These are phyloP conservation scores for Pyricularia grisea DNA, from an alignment of 2,329 filamentous ascomycete genomes.

Conservation along the genomic window DNA sequence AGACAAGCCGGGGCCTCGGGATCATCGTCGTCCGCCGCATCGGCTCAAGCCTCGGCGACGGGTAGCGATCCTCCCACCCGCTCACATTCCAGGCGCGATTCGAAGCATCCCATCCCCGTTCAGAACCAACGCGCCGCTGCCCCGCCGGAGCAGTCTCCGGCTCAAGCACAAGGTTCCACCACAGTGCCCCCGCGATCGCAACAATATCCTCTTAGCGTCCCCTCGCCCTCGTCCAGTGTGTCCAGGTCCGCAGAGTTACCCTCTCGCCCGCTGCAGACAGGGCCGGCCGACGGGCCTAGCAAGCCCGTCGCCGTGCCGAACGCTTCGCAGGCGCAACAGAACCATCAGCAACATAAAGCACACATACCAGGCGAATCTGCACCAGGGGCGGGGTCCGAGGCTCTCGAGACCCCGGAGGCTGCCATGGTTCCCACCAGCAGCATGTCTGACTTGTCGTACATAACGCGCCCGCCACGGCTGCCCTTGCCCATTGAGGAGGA, in stretches of 20 bases:
- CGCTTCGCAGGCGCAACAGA: conserved; percentile 19
- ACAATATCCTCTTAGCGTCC: conserved; percentile 12
- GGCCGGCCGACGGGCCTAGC: conserved; percentile 23
- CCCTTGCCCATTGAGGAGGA: conserved; percentile 93
- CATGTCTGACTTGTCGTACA: conserved; percentile 53
- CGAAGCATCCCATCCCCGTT: conserved; percentile 44
- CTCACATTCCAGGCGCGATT: conserved; percentile 26
- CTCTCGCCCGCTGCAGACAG: conserved; percentile 5
- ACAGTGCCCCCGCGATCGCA: conserved; percentile 20
- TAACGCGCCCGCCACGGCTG: conserved; percentile 71
- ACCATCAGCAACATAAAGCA: conserved; percentile 10
- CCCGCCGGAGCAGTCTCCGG: conserved; percentile 52
- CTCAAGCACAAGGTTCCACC: conserved; percentile 50
- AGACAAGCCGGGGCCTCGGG: conserved; percentile 24
- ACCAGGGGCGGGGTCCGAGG: conserved; percentile 16
- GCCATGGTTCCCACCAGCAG: conserved; percentile 43
- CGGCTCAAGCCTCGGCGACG: conserved; percentile 17
- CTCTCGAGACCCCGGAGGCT: conserved; percentile 18
- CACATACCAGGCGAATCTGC: conserved; percentile 20
- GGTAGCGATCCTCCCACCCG: conserved; percentile 13
- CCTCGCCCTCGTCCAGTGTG: conserved; percentile 13
- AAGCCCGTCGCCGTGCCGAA: conserved; percentile 51
- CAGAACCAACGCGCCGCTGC: conserved; percentile 47
- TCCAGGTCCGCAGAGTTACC: conserved; percentile 7
- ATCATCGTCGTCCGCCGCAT: conserved; percentile 12